Evolutionary conservation across 2,329 filamentous ascomycete species (phyloP), one percentile per base, ranked within the genome.

Genomic region (Nannizzia gypsea): DNA sequence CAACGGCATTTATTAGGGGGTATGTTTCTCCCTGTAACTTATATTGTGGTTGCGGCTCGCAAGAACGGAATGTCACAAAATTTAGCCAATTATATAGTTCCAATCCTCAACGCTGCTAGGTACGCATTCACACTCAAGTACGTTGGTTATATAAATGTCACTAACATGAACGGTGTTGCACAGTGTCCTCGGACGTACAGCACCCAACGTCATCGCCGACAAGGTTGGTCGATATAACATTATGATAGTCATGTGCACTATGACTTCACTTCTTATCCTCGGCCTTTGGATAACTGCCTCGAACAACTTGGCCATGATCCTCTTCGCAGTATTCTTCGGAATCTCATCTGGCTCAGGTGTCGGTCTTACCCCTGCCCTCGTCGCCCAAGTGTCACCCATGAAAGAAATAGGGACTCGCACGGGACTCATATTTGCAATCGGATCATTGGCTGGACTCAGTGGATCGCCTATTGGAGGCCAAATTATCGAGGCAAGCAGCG

Each of bases 61-160:
- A 59, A 56, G 2, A 60, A 62, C 15, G 66, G 66, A 15, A 66
- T 68, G 63, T 65, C 64, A 11, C 57, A 63, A 1, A 48, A 59
- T 13, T 59, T 67, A 28, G 63, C 67, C 17, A 60, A 67, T 42
- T 67, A 69, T 56, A 63, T 69, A 2, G 62, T 69, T 24, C 65
- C 66, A 20, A 67, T 69, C 40, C 61, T 68, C 44, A 69, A 69
- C 57, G 66, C 66, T 11, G 66, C 57, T 6, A 59, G 55, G 59
- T 61, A 40, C 6, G 55, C n/a, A 40, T 15, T 26, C 55, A 13
- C 17, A 11, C 17, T 38, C 28, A 15, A 20, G 6, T 15, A 6
- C n/a, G 13, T n/a, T 28, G n/a, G 9, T 15, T 22, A 17, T 26
- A 34, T 56, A 26, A 22, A 38, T 40, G 13, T 17, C n/a, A 22